Conservation (phyloP, 2,329 filamentous ascomycete species). For the Aureobasidium pullulans region DNA sequence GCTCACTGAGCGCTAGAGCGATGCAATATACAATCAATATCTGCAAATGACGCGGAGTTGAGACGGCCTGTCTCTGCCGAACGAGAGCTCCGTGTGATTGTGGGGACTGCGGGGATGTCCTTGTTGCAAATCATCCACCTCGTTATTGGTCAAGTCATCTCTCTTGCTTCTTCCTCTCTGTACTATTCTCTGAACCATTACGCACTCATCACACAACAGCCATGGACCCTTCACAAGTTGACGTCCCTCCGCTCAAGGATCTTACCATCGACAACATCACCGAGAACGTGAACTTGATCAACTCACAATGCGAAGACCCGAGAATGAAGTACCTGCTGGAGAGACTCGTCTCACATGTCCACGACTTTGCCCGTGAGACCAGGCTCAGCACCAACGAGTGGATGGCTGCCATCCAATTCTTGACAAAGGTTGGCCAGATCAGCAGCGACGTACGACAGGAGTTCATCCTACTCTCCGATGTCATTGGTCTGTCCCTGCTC, state of each 20-base stretch:
- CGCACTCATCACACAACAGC: background rate
- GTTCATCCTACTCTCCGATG: constrained; percentile 76
- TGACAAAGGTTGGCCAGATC: constrained; percentile 66
- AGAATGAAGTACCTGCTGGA: constrained; percentile 66
- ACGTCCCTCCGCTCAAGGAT: constrained; percentile 54
- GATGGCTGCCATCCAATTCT: constrained; percentile 65
- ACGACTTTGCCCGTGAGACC: constrained; percentile 76
- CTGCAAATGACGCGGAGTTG: background rate
- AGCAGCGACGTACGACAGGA: constrained; percentile 58
- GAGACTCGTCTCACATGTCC: constrained; percentile 66
- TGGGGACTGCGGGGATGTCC: constrained; percentile 6
- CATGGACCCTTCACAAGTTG: constrained; percentile 39
- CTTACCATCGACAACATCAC: constrained; percentile 76
- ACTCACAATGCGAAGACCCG: constrained; percentile 58
- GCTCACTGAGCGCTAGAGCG: too few relatives aligned
- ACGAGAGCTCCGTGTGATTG: background rate
- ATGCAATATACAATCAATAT: too few relatives aligned
- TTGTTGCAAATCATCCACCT: background rate
- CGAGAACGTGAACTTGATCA: constrained; percentile 66
- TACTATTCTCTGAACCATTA: background rate
- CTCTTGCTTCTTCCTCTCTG: background rate
- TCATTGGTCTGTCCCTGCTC: constrained; percentile 70
- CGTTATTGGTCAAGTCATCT: background rate
- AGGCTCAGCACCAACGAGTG: constrained; percentile 69
- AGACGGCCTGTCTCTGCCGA: background rate